These are phyloP conservation scores for Podosphaera xanthii DNA, from an alignment of 2,329 filamentous ascomycete genomes.

Conservation along the genomic window DNA sequence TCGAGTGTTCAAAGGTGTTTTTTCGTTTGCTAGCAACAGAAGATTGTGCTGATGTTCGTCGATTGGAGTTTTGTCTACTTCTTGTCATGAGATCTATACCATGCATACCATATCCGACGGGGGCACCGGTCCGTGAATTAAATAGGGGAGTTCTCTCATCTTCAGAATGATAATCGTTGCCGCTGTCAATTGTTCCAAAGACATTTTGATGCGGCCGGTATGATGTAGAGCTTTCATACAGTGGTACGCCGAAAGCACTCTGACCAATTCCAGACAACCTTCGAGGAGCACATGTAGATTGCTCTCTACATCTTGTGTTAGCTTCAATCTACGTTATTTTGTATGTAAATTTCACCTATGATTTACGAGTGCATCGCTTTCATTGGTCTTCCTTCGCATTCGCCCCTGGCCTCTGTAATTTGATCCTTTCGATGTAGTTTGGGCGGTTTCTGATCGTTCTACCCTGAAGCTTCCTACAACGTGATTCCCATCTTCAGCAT, in stretches of 20 bases:
- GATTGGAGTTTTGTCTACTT: conserved; percentile 19
- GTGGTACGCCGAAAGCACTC: conserved; percentile 16
- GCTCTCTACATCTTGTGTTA: conserved; percentile 13
- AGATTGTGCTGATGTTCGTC: conserved; percentile 19
- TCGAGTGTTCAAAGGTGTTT: conserved; percentile 11
- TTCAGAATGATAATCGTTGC: conserved; percentile 23
- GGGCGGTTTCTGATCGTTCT: conserved; percentile 15
- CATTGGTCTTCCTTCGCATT: conserved; percentile 64
- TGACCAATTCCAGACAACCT: conserved; percentile 29
- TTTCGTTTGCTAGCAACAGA: conserved; percentile 20
- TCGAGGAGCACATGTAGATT: conserved; percentile 34
- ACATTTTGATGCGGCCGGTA: conserved; percentile 17
- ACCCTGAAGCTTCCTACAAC: conserved; percentile 15
- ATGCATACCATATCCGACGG: conserved; percentile 6
- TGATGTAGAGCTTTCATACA: conserved; percentile 16
- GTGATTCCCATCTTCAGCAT: conserved; percentile 25
- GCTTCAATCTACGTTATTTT: conserved; percentile 4
- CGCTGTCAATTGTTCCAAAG: conserved; percentile 18
- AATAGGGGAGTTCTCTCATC: conserved; percentile 34
- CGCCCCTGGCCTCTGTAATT: conserved; percentile 27
- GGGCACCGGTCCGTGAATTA: conserved; percentile 16
- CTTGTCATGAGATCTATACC: neutral
- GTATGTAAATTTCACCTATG: conserved; percentile 36
- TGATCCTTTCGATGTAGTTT: conserved; percentile 14
- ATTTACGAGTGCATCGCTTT: conserved; percentile 71